Conservation (phyloP, 2,329 filamentous ascomycete species). For the Aspergillus phoenicis region DNA sequence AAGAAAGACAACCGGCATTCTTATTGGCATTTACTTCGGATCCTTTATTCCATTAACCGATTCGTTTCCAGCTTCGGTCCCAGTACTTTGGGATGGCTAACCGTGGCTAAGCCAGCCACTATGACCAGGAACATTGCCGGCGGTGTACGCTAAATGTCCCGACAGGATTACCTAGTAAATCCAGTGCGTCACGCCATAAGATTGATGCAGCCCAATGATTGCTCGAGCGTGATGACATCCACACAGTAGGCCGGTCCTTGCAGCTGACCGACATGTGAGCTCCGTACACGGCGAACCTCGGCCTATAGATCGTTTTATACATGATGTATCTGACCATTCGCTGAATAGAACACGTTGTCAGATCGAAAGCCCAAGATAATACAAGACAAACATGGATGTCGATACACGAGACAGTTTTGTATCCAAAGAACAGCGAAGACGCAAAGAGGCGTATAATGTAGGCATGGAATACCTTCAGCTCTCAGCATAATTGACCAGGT, state of each 20-base stretch:
- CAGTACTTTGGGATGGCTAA: background rate
- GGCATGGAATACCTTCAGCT: background rate
- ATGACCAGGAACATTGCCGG: background rate
- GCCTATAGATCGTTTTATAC: background rate
- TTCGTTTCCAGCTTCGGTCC: background rate
- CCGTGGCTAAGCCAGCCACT: background rate
- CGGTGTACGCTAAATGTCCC: background rate
- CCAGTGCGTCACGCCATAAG: background rate
- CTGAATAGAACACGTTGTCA: background rate
- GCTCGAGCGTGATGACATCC: background rate
- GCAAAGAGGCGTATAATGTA: background rate
- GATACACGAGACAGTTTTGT: too few species aligned
- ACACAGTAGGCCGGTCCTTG: background rate
- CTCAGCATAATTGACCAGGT: background rate
- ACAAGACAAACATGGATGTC: too few species aligned
- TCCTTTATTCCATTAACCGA: background rate
- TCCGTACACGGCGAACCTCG: background rate
- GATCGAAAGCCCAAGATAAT: background rate
- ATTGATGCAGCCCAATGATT: background rate
- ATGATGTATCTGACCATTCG: background rate
- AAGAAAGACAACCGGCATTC: background rate
- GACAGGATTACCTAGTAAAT: background rate
- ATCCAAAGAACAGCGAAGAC: background rate
- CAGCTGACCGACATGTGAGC: background rate
- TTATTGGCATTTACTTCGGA: background rate